Evolutionary conservation across 139 green algal genomes (phyloP), one percentile per base, ranked within the genome.

Genomic region (Raphidocelis subcapitata): DNA sequence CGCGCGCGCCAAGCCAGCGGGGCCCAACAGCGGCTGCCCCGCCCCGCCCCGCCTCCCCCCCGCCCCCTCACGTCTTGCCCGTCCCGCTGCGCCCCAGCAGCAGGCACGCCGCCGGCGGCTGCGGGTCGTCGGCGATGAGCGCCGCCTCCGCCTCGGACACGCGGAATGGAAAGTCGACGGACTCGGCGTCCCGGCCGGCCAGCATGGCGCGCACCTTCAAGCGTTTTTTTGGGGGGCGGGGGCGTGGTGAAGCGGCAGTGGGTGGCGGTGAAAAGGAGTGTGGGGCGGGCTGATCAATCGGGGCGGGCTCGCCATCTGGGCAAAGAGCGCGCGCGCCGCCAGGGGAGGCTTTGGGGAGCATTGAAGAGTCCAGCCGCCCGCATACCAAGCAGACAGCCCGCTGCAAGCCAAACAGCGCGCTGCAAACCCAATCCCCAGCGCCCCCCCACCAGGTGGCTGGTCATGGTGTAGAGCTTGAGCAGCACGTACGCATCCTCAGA

Each of bases 21-120:
- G 41, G 41, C 8, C 46, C 62, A 59, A n/a, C n/a, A n/a, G n/a
- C n/a, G n/a, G n/a, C n/a, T n/a, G n/a, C n/a, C n/a, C n/a, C n/a
- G n/a, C n/a, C n/a, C n/a, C n/a, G n/a, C n/a, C n/a, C n/a, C n/a
- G n/a, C n/a, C n/a, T n/a, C n/a, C n/a, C n/a, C n/a, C n/a, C n/a
- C n/a, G n/a, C n/a, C 76, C 69, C 59, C 85, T 84, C 85, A 92
- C 75, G 89, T 94, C 78, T 95, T 95, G 74, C 89, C 90, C 36
- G 89, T 94, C 69, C 89, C 89, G 37, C 69, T 85, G 36, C 89
- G 77, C 8, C 89, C 89, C 47, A 94, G 78, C 60, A 95, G 84
- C 56, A 94, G 85, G 66, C 93, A 89, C 74, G 62, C 72, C 31
- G 65, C 69, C 5, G 82, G 85, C 3, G 83, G 82, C 1, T 80